These are phyloP conservation scores for Tranzscheliella williamsii DNA, from an alignment of 1,284 basidiomycete genomes.

Conservation along the genomic window DNA sequence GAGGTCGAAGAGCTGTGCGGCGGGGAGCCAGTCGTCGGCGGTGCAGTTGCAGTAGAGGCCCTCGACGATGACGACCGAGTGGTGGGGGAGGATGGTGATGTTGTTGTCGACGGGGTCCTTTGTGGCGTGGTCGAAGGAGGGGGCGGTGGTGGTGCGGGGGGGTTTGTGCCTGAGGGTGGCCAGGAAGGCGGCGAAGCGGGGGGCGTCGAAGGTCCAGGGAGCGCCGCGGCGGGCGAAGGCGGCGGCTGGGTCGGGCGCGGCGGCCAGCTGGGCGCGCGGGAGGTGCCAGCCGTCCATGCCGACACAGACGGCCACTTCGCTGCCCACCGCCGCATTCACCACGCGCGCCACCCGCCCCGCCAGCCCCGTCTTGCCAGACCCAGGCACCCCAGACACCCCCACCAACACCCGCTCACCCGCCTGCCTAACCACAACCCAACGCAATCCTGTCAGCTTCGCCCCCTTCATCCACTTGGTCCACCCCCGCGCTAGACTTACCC, in stretches of 20 bases:
- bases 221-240: constrained; percentile 55
- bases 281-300: constrained; percentile 84
- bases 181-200: constrained; percentile 49
- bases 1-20: constrained; percentile 73
- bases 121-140: constrained; percentile 73
- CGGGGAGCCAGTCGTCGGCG: constrained; percentile 73
- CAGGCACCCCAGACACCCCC: constrained; percentile 77
- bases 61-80: constrained; percentile 79
- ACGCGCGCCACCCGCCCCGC: constrained; percentile 66
- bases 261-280: constrained; percentile 66
- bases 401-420: constrained; percentile 72
- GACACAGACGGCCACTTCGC: constrained; percentile 70
- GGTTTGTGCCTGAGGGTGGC: constrained; percentile 6
- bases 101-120: constrained; percentile 64
- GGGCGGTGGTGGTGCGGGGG: constrained; percentile 37
- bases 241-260: constrained; percentile 67
- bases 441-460: no score
- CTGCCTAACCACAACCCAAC: no score
- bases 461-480: no score
- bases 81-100: constrained; percentile 67
- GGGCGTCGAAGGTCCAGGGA: constrained; percentile 56
- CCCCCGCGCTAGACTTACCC: no score
- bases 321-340: constrained; percentile 36
- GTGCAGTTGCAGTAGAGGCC: constrained; percentile 79
- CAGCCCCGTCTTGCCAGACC: constrained; percentile 79